Evolutionary conservation across 768 basidiomycete species (phyloP).

Genomic region (Auriscalpium microsporum): DNA sequence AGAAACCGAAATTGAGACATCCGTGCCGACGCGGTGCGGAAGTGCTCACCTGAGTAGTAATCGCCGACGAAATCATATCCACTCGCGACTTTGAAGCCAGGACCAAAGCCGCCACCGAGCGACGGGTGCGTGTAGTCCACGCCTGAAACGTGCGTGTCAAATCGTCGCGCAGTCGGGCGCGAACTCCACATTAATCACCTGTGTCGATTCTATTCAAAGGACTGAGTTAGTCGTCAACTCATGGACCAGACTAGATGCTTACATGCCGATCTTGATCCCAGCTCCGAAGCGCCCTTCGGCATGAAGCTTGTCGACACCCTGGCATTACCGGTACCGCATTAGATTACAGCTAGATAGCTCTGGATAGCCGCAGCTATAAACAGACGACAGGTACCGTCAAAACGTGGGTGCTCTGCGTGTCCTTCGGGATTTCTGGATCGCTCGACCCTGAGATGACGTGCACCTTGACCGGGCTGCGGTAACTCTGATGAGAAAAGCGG

Average conservation of each 20-base stretch:
- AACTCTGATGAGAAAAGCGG: neutral
- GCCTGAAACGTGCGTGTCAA: slow-evolving; percentile 16
- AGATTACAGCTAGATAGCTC: neutral
- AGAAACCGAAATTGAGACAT: no score
- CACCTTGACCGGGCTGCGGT: slow-evolving; percentile 33
- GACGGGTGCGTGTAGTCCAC: slow-evolving; percentile 49
- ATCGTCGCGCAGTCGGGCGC: no score
- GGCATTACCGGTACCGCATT: neutral
- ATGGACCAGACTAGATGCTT: slow-evolving; percentile 14
- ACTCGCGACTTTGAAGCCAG: slow-evolving; percentile 41
- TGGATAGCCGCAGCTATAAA: neutral
- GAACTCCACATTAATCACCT: slow-evolving; percentile 7
- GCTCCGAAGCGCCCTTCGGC: slow-evolving; percentile 52
- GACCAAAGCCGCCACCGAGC: slow-evolving; percentile 47
- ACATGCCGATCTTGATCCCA: slow-evolving; percentile 64
- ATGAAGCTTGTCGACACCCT: slow-evolving; percentile 64
- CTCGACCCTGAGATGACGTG: slow-evolving; percentile 33
- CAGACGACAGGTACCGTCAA: slow-evolving; percentile 33
- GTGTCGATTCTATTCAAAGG: slow-evolving; percentile 34
- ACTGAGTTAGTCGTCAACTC: neutral
- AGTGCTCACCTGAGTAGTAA: slow-evolving; percentile 33
- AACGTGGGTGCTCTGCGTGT: slow-evolving; percentile 43
- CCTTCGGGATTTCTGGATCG: slow-evolving; percentile 36
- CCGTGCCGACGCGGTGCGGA: no score
- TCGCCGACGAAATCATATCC: slow-evolving; percentile 56